Base-by-base conservation (phyloP, 1,284 basidiomycete genomes). In the Moniliella sp. region DNA sequence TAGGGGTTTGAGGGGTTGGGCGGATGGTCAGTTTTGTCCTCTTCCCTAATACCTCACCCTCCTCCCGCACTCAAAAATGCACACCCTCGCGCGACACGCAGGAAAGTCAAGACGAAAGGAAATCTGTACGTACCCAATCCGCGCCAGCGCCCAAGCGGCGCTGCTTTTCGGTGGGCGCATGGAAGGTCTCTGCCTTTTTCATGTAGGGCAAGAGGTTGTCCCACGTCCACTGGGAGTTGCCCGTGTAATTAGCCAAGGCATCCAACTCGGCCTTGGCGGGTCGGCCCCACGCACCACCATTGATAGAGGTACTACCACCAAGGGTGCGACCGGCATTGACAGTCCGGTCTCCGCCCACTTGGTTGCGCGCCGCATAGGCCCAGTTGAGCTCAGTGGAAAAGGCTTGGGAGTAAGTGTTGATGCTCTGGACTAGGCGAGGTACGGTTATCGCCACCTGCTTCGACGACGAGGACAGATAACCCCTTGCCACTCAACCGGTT, bases 271-370 rank as follows among this genome's bases (percentile, higher is more conserved):
- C 68, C 14, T 62, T 62, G 15, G 67, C 47, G 1, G 9, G 8
- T 10, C 15, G 9, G n/a, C n/a, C 72, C 61, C 70, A 73, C 5
- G 65, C 60, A 7, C 61, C 69, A 16, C 71, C 71, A 45, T 74
- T 74, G 51, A 74, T 70, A 1, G 69, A 69, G 19, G 68, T 66
- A 28, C 66, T 64, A 1, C 72, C 73, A 17, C 72, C 72, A 2
- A 75, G 64, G 0, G 70, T 70, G 48, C 68, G 70, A 1, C 71
- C 71, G 16, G 68, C 54, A 1, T 32, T 27, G 15, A 71, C 67
- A 5, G 54, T 49, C 43, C 62, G 66, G n/a, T 65, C 65, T 26
- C 36, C 45, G 2, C 33, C 37, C 5, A 41, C 19, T 18, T 12
- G 32, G 17, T 50, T 43, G 29, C 64, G 60, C 12, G 68, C 67